A percentile compares a stretch with the other conserved stretches of the same genome.
Evolutionary conservation across 495 filamentous ascomycete genomes (phyloP).

Genomic region (Hypoxylon subgilvum): DNA sequence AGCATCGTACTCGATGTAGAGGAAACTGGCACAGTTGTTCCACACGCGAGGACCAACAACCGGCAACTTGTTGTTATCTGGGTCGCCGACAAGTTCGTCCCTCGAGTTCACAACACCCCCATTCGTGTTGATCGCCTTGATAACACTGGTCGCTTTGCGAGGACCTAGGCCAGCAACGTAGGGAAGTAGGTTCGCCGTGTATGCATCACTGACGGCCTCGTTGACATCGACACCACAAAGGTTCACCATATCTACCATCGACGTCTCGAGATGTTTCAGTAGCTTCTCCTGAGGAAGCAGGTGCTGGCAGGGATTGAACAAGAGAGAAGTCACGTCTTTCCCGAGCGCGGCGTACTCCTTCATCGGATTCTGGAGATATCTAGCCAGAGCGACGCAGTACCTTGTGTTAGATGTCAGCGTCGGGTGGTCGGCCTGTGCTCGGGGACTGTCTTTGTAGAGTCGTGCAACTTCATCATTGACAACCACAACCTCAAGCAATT

Average conservation of each 20-base stretch:
- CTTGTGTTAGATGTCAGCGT: constrained; percentile 73
- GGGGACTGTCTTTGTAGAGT: constrained; percentile 86
- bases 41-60: constrained; percentile 90
- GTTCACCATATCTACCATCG: constrained; percentile 98
- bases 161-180: constrained; percentile 94
- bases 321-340: constrained; percentile 82
- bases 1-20: constrained; percentile 84
- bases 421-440: constrained; percentile 82
- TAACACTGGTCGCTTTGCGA: constrained; percentile 81
- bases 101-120: constrained; percentile 82
- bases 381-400: constrained; percentile 87
- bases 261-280: constrained; percentile 82
- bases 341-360: constrained; percentile 94
- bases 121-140: constrained; percentile 89
- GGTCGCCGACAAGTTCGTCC: constrained; percentile 84
- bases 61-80: constrained; percentile 72
- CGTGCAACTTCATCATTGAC: constrained; percentile 96
- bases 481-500: constrained; percentile 82
- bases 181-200: constrained; percentile 84
- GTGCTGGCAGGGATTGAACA: constrained; percentile 87
- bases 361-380: constrained; percentile 91
- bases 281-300: constrained; percentile 86
- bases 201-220: constrained; percentile 77
- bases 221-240: constrained; percentile 93
- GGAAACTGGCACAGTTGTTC: constrained; percentile 95